Conservation (phyloP, 805 yeast species). For the Lachancea quebecensis region DNA sequence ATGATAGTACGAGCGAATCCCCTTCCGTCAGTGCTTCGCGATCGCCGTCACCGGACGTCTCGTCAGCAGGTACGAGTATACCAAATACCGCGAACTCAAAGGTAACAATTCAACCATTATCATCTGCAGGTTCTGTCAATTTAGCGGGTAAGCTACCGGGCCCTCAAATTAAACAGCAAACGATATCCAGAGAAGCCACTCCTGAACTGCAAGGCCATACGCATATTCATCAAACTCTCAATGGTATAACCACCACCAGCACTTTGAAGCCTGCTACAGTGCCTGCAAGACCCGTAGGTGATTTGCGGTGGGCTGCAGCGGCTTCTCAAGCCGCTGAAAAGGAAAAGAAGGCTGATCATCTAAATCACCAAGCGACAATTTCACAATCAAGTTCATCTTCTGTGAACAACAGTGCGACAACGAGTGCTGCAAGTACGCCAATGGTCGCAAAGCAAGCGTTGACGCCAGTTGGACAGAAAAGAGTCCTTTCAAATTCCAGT, state of each 20-base stretch:
- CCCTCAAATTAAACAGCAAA: constrained; percentile 10
- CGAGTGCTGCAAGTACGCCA: constrained; percentile 20
- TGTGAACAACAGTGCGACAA: constrained; percentile 10
- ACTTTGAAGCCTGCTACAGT: constrained; percentile 46
- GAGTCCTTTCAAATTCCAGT: not conserved
- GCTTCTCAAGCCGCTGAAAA: constrained; percentile 36
- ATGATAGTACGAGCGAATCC: constrained; percentile 2
- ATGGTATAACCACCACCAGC: constrained; percentile 28
- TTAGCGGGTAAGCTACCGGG: not conserved
- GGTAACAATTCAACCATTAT: not conserved
- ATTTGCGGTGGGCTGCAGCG: constrained; percentile 50
- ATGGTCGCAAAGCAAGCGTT: constrained; percentile 13
- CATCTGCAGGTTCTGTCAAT: not conserved
- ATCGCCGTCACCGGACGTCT: constrained; percentile 11
- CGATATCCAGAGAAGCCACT: constrained; percentile 10
- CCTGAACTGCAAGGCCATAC: constrained; percentile 21
- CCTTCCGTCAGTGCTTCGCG: constrained; percentile 11
- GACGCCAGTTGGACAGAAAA: constrained; percentile 4
- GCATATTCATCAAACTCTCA: constrained; percentile 28
- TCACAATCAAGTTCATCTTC: constrained; percentile 8
- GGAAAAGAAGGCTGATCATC: constrained; percentile 14
- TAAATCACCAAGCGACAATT: constrained; percentile 3
- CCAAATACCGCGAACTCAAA: constrained; percentile 5
- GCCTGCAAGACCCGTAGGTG: constrained; percentile 48
- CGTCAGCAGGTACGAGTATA: constrained; percentile 3